Evolutionary conservation across 805 yeast genomes (phyloP).

Genomic region (Candida ortonii): DNA sequence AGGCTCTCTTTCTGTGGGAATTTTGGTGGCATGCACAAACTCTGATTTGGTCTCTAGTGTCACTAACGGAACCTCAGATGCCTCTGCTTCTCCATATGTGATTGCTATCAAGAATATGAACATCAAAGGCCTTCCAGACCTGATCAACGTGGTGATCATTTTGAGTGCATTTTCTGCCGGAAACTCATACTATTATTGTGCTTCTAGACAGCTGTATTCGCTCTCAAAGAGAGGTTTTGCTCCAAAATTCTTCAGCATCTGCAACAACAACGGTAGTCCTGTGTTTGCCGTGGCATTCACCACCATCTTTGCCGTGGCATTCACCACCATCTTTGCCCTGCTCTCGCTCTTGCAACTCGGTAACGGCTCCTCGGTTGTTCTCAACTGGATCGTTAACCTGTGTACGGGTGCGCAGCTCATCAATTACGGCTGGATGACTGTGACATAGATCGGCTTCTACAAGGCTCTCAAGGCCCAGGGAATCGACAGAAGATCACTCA

Average conservation of each 20-base stretch:
- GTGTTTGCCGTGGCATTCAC: slow-evolving; percentile 52
- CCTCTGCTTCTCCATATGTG: slow-evolving; percentile 74
- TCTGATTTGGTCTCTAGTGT: slow-evolving; percentile 42
- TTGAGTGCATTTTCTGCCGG: slow-evolving; percentile 79
- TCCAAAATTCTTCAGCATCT: slow-evolving; percentile 59
- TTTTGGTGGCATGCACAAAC: slow-evolving; percentile 37
- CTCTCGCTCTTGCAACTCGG: slow-evolving; percentile 60
- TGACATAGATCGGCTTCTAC: slow-evolving; percentile 42
- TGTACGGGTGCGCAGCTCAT: slow-evolving; percentile 47
- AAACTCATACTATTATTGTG: slow-evolving; percentile 70
- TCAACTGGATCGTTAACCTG: slow-evolving; percentile 44
- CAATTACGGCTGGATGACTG: slow-evolving; percentile 44
- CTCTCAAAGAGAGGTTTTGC: slow-evolving; percentile 69
- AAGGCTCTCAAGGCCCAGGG: slow-evolving; percentile 40
- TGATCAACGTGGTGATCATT: slow-evolving; percentile 72
- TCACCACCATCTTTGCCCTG: slow-evolving; percentile 57
- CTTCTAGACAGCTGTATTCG: slow-evolving; percentile 61
- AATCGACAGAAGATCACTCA: slow-evolving; percentile 36
- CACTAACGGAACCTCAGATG: slow-evolving; percentile 60
- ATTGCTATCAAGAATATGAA: slow-evolving; percentile 68
- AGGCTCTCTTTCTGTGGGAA: slow-evolving; percentile 41
- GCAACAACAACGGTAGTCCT: slow-evolving; percentile 70
- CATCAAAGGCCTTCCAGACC: slow-evolving; percentile 62
- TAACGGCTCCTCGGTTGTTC: slow-evolving; percentile 31
- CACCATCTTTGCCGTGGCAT: slow-evolving; percentile 46